Evolutionary conservation across 371 early-diverging fungal genomes (phyloP), one percentile per base, ranked within the genome.

Genomic region (Dinochytrium kinnereticum): DNA sequence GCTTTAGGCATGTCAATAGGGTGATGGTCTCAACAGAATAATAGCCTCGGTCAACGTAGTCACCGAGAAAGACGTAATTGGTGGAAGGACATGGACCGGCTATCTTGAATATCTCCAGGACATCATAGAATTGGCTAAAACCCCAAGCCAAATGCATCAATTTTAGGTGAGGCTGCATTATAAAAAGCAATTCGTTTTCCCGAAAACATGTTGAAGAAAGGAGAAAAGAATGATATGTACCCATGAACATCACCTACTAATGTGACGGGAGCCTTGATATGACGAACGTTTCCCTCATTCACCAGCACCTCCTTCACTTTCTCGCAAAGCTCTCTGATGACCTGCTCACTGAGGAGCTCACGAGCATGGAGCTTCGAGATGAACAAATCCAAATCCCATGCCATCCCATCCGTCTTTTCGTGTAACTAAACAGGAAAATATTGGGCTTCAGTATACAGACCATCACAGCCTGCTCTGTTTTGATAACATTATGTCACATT

Each of bases 51-150:
- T 99, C 99, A 0, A 99, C 99, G 85, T 97, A 99, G 79, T 99
- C 99, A 19, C 99, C 96, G 76, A 99, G 86, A 80, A 99, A 99
- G 30, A 99, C 84, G 80, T 97, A 99, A 76, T 95, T 97, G 33
- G 95, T 95, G 73, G 91, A 88, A 2, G 98, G 97, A 53, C 94
- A 93, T 68, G 90, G 86, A 24, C 98, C 98, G 21, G 97, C 96
- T 70, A 96, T 95, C 69, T 91, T 90, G 84, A 99, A 97, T 73
- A 99, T 93, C 73, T 97, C 96, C 51, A 97, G 86, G 37, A 99
- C 86, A 80, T 99, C 99, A 71, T 93, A 94, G 76, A 96, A 97
- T 79, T 99, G 98, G n/a, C 98, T 95, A n/a, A n/a, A n/a, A n/a
- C n/a, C n/a, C n/a, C n/a, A n/a, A n/a, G n/a, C n/a, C n/a, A n/a